Evolutionary conservation across 2,329 filamentous ascomycete species (phyloP).

Genomic region (Calonectria multiphialidica): DNA sequence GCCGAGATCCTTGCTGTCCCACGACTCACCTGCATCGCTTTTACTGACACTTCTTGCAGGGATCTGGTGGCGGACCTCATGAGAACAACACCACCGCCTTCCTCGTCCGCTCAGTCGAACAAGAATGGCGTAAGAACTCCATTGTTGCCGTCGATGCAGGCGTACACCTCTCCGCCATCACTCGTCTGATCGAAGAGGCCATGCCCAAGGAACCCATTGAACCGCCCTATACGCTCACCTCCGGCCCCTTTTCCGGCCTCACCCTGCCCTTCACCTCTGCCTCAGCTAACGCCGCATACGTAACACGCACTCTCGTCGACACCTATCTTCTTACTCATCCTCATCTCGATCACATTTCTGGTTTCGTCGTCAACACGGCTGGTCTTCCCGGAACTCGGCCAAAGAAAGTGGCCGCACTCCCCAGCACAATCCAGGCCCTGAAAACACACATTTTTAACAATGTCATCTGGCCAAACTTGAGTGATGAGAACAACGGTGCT

Average conservation of each 20-base stretch:
- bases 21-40: neutral
- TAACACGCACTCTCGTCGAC: conserved; percentile 84
- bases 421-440: conserved; percentile 90
- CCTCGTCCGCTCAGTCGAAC: conserved; percentile 83
- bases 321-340: conserved; percentile 95
- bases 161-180: conserved; percentile 87
- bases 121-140: conserved; percentile 85
- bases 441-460: conserved; percentile 98
- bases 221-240: conserved; percentile 65
- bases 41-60: conserved; percentile 63
- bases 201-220: conserved; percentile 51
- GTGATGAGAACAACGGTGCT: conserved; percentile 94
- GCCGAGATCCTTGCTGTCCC: neutral
- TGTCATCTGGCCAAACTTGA: conserved; percentile 96
- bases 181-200: conserved; percentile 77
- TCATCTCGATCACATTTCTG: conserved; percentile 95
- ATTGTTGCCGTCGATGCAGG: conserved; percentile 94
- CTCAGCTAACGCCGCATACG: conserved; percentile 82
- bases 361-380: conserved; percentile 93
- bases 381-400: conserved; percentile 83
- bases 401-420: conserved; percentile 88
- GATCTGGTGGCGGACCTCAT: conserved; percentile 87
- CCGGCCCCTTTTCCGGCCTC: conserved; percentile 85
- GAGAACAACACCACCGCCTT: conserved; percentile 93
- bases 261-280: conserved; percentile 75